These are phyloP conservation scores for Fusarium sp. DNA, from an alignment of 2,329 filamentous ascomycete species.

Conservation along the genomic window DNA sequence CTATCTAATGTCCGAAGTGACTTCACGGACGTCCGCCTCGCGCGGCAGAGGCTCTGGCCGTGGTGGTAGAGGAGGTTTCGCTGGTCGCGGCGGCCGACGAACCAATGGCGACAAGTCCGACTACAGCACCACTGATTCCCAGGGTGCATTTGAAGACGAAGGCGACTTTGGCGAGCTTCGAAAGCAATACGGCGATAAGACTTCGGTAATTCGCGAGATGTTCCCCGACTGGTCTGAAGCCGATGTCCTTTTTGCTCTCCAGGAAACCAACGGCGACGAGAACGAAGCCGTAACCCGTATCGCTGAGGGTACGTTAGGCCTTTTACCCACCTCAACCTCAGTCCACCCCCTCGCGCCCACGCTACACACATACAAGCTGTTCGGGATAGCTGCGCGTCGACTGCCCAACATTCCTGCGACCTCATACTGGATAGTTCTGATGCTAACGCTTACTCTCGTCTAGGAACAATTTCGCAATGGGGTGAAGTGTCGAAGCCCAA, in stretches of 20 bases:
- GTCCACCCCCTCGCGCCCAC: conserved; percentile 33
- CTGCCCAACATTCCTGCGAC: background rate
- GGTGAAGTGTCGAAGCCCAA: conserved; percentile 85
- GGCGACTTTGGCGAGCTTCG: conserved; percentile 93
- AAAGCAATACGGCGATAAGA: conserved; percentile 85
- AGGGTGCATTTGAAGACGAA: conserved; percentile 78
- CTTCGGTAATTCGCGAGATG: conserved; percentile 88
- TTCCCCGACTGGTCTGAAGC: conserved; percentile 96
- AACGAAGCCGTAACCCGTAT: conserved; percentile 82
- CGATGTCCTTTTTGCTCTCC: conserved; percentile 91
- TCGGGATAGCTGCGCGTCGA: conserved; percentile 18
- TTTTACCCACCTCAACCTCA: conserved; percentile 26
- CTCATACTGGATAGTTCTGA: conserved; percentile 8
- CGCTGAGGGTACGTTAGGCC: conserved; percentile 73
- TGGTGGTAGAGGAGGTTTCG: conserved; percentile 84
- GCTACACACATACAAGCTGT: conserved; percentile 26
- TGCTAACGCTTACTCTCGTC: conserved; percentile 49
- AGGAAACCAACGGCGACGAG: conserved; percentile 87
- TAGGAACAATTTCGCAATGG: conserved; percentile 86
- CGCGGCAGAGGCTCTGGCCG: conserved; percentile 92
- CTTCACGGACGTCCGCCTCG: conserved; percentile 83
- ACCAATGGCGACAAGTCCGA: conserved; percentile 78
- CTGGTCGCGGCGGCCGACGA: conserved; percentile 78
- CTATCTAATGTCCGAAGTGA: conserved; percentile 90
- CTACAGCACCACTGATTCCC: conserved; percentile 70